phyloP scores from a whole-genome alignment of 176 grass and related monocot genomes.

The Oryza rufipogon region DNA sequence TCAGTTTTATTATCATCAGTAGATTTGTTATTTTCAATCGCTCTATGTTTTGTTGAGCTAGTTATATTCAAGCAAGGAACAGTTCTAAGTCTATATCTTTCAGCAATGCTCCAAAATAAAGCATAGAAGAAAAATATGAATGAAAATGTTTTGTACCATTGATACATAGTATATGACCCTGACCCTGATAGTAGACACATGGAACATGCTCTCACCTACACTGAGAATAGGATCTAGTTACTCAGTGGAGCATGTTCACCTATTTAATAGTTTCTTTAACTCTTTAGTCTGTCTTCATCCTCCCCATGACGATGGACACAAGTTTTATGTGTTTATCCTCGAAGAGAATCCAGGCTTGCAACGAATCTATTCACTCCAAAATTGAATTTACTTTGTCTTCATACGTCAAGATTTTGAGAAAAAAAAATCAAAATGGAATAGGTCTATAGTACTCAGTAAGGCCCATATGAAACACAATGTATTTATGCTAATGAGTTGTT shows the following conservation, averaged over 20 bases:
- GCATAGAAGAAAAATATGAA: not conserved
- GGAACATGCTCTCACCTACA: not conserved
- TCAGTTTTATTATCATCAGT: conserved; percentile 7
- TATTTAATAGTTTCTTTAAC: conserved; percentile 4
- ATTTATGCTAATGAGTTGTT: conserved; percentile 1
- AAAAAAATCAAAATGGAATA: not conserved
- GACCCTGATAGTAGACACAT: not conserved
- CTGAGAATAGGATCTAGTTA: conserved; percentile 3
- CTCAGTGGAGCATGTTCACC: not conserved
- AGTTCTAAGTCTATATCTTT: not conserved
- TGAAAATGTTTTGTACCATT: not conserved
- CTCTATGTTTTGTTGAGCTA: not conserved
- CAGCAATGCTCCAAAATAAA: conserved; percentile 11
- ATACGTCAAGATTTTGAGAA: not conserved
- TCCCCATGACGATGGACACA: not conserved
- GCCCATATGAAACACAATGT: not conserved
- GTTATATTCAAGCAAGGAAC: not conserved
- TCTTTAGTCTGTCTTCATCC: not conserved
- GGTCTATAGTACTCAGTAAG: not conserved
- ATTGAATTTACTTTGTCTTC: not conserved
- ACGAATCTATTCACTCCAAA: not conserved
- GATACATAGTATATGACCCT: not conserved
- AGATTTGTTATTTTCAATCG: conserved; percentile 31
- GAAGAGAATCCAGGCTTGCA: not conserved
- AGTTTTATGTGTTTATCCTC: not conserved